Percentiles rank a stretch among this genome's conserved stretches.
Evolutionary conservation across 345 rosid species (phyloP).

Genomic region (Corymbia maculata): DNA sequence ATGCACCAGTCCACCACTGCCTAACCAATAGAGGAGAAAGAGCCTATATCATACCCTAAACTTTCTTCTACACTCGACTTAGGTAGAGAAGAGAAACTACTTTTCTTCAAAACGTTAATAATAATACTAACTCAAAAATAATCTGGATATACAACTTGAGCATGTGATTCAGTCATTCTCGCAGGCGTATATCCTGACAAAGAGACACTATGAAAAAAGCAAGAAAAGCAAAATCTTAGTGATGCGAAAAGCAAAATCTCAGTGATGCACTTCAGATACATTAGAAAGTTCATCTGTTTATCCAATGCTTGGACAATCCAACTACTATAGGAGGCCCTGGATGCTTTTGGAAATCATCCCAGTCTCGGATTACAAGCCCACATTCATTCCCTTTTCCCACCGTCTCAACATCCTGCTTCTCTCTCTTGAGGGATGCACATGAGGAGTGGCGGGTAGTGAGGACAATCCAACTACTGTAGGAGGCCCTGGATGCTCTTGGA

Average conservation of each 20-base stretch:
- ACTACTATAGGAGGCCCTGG: conserved; percentile 36
- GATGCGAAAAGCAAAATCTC: not conserved
- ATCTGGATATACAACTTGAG: not conserved
- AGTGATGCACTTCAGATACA: not conserved
- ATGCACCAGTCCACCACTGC: not conserved
- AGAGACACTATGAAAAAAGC: not conserved
- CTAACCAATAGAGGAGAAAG: not conserved
- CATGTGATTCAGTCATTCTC: not conserved
- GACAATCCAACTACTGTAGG: no score
- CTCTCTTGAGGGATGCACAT: conserved; percentile 69
- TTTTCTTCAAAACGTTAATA: not conserved
- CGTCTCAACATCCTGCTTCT: conserved; percentile 80
- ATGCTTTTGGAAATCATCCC: conserved; percentile 51
- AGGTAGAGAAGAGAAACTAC: not conserved
- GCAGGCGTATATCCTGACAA: not conserved
- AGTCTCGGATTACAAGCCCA: conserved; percentile 65
- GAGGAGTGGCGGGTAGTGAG: not conserved
- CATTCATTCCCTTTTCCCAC: conserved; percentile 84
- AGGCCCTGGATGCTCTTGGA: no score
- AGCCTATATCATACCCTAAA: not conserved
- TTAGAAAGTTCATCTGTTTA: conserved; percentile 40
- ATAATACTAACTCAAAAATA: not conserved
- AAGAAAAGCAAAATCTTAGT: not conserved
- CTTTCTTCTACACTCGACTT: not conserved
- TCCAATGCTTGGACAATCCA: conserved; percentile 67